A percentile compares a stretch with the other conserved stretches of the same genome.
Conservation (phyloP, 495 filamentous ascomycete species). For the Niebla homalea region DNA sequence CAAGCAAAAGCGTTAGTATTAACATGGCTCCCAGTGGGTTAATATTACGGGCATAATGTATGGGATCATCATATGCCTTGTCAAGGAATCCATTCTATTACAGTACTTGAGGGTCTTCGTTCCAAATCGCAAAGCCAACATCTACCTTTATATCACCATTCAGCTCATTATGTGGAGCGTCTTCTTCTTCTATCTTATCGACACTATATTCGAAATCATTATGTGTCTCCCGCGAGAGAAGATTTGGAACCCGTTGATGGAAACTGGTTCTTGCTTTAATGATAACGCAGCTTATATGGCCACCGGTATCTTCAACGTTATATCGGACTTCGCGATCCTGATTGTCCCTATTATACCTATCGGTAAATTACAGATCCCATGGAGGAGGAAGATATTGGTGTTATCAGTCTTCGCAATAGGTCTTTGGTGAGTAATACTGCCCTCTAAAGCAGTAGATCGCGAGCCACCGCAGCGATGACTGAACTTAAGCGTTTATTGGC, state of each 20-base stretch:
- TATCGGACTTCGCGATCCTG: slow-evolving; percentile 14
- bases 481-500: not conserved
- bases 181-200: slow-evolving; percentile 4
- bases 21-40: not conserved
- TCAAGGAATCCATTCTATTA: slow-evolving; percentile 13
- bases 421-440: slow-evolving; percentile 7
- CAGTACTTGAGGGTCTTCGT: slow-evolving; percentile 14
- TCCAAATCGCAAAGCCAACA: slow-evolving; percentile 7
- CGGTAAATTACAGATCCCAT: slow-evolving; percentile 10
- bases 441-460: slow-evolving; percentile 1
- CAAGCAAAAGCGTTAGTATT: not conserved
- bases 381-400: not conserved
- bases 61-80: not conserved
- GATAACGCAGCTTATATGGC: slow-evolving; percentile 12
- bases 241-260: slow-evolving; percentile 20
- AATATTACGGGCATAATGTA: slow-evolving; percentile 5
- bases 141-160: slow-evolving; percentile 2
- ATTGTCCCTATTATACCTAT: slow-evolving; percentile 10
- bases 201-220: not conserved
- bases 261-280: slow-evolving; percentile 26
- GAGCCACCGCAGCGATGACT: not conserved
- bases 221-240: slow-evolving; percentile 26
- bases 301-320: slow-evolving; percentile 8
- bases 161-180: slow-evolving; percentile 6
- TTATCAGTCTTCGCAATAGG: slow-evolving; percentile 10